phyloP scores from a whole-genome alignment of 2,329 filamentous ascomycete species.

The Blastomyces percursus region DNA sequence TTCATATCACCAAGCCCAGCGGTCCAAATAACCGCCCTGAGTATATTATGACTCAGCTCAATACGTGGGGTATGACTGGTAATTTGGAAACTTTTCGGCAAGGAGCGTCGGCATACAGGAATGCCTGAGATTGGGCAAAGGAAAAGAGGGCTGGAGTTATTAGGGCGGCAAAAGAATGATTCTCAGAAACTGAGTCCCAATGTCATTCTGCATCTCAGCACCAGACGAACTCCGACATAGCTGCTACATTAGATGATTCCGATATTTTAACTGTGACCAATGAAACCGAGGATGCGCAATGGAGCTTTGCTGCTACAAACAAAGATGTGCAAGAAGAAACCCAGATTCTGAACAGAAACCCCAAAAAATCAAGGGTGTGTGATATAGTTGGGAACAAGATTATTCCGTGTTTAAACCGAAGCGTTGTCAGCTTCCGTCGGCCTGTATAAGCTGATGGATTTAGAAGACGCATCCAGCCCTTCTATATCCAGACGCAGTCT shows the following conservation, averaged over 20 bases:
- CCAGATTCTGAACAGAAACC: neutral
- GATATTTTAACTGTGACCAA: conserved; percentile 1
- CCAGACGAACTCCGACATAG: neutral
- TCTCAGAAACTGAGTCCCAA: neutral
- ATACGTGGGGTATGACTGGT: conserved; percentile 6
- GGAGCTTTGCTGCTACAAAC: neutral
- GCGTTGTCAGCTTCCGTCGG: neutral
- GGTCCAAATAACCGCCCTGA: neutral
- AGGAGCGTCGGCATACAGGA: conserved; percentile 32
- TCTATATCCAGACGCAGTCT: too few species aligned
- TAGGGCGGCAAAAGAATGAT: conserved; percentile 19
- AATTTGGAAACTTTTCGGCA: conserved; percentile 22
- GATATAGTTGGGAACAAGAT: neutral
- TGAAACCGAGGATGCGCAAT: neutral
- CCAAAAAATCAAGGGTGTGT: neutral
- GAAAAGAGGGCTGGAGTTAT: conserved; percentile 30
- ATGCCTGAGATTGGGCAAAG: conserved; percentile 31
- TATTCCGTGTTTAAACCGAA: neutral
- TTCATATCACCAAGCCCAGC: neutral
- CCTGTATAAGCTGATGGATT: neutral
- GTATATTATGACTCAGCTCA: conserved; percentile 9
- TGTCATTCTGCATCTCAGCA: neutral
- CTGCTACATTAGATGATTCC: neutral
- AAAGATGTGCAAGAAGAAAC: neutral
- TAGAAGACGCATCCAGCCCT: neutral